Evolutionary conservation across 179 eudicot species (phyloP).

Genomic region (Beta lomatogona): DNA sequence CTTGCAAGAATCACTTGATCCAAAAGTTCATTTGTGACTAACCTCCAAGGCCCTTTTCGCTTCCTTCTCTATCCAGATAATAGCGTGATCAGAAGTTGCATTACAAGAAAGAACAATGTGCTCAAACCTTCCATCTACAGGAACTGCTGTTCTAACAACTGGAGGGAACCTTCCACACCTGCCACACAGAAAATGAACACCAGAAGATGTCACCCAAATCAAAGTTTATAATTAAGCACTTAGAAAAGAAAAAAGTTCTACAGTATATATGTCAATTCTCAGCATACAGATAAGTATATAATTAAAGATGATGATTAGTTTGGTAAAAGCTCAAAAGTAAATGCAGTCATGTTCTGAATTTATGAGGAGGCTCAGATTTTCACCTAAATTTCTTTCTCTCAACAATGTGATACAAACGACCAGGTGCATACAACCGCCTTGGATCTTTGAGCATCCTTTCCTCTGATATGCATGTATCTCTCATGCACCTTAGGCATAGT

Average conservation of each 20-base stretch:
- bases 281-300: neutral
- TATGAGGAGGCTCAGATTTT: neutral
- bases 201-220: neutral
- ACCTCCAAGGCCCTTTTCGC: constrained; percentile 55
- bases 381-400: constrained; percentile 94
- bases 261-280: neutral
- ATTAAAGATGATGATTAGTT: neutral
- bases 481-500: constrained; percentile 81
- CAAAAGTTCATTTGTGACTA: constrained; percentile 10
- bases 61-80: constrained; percentile 67
- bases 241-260: neutral
- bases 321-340: neutral
- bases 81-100: constrained; percentile 70
- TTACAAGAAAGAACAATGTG: constrained; percentile 71
- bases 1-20: neutral
- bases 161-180: constrained; percentile 76
- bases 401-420: constrained; percentile 97
- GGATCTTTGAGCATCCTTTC: constrained; percentile 81
- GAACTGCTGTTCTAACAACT: constrained; percentile 67
- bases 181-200: constrained; percentile 10
- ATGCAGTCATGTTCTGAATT: neutral
- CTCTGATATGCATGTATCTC: constrained; percentile 86
- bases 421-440: constrained; percentile 95
- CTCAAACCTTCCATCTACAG: constrained; percentile 78
- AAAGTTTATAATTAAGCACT: neutral